These are phyloP conservation scores for Verticillium alfalfae DNA, from an alignment of 2,329 filamentous ascomycete species.

Conservation along the genomic window DNA sequence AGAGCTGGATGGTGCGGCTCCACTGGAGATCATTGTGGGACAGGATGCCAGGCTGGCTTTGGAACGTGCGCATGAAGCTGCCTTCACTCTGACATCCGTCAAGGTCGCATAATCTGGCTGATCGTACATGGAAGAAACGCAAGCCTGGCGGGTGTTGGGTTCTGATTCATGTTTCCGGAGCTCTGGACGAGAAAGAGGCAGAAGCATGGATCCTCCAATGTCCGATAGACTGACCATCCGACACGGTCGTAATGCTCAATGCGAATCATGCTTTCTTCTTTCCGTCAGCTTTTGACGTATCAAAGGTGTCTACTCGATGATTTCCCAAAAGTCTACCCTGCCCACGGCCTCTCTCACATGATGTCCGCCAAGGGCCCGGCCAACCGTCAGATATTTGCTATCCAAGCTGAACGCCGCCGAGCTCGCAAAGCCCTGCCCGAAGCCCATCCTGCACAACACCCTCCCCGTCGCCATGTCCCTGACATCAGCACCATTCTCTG, in stretches of 20 bases:
- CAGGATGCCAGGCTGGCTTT: conserved; percentile 27
- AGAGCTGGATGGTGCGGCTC: conserved; percentile 28
- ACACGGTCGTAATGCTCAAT: too few relatives aligned
- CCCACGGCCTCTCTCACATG: not conserved
- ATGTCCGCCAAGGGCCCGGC: not conserved
- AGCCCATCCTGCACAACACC: conserved; percentile 4
- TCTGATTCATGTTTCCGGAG: too few relatives aligned
- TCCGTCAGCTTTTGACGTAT: too few relatives aligned
- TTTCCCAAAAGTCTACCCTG: not conserved
- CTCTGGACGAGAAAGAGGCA: too few relatives aligned
- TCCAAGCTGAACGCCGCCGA: conserved; percentile 2
- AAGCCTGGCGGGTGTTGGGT: too few relatives aligned
- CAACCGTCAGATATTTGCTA: not conserved
- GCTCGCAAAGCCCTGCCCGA: conserved; percentile 7
- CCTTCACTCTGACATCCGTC: not conserved
- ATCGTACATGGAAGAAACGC: too few relatives aligned
- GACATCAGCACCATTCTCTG: conserved; percentile 8
- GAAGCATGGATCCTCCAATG: too few relatives aligned
- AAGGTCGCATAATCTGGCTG: too few relatives aligned
- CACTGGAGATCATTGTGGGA: conserved; percentile 30
- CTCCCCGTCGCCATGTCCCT: conserved; percentile 7
- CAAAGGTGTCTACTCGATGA: not conserved
- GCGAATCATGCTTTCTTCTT: too few relatives aligned
- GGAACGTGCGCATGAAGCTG: conserved; percentile 15
- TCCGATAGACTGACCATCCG: too few relatives aligned